These are phyloP conservation scores for carrot (Daucus carota) DNA, from an alignment of 129 eudicot species.

Conservation along the genomic window DNA sequence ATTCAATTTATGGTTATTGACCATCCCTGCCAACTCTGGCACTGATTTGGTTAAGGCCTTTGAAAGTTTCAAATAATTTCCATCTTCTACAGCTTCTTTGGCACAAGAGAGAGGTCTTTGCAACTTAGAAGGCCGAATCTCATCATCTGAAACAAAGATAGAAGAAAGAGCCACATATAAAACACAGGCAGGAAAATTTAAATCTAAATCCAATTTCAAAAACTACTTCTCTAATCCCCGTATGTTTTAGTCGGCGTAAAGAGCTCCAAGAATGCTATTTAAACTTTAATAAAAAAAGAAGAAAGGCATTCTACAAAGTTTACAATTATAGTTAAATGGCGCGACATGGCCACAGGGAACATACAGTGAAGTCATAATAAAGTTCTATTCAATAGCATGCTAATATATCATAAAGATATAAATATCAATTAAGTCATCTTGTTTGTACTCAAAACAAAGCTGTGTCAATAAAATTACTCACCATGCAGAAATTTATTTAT, in stretches of 20 bases:
- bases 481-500: slow-evolving; percentile 25
- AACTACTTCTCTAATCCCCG: neutral
- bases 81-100: slow-evolving; percentile 21
- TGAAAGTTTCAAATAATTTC: neutral
- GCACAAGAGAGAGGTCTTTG: slow-evolving; percentile 13
- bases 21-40: slow-evolving; percentile 7
- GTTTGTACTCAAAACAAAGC: neutral
- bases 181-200: neutral
- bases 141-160: slow-evolving; percentile 17
- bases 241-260: neutral
- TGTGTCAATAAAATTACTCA: slow-evolving; percentile 23
- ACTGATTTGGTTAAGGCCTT: neutral
- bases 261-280: neutral
- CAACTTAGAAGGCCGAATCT: slow-evolving; percentile 17
- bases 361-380: neutral
- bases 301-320: neutral
- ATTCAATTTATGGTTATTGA: neutral
- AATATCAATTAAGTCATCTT: neutral
- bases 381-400: neutral
- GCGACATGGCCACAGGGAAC: neutral
- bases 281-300: neutral
- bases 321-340: neutral
- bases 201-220: neutral
- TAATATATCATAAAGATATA: neutral
- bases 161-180: neutral